These are phyloP conservation scores for Zoysia pacifica DNA, from an alignment of 176 grass and related monocot genomes.

Conservation along the genomic window DNA sequence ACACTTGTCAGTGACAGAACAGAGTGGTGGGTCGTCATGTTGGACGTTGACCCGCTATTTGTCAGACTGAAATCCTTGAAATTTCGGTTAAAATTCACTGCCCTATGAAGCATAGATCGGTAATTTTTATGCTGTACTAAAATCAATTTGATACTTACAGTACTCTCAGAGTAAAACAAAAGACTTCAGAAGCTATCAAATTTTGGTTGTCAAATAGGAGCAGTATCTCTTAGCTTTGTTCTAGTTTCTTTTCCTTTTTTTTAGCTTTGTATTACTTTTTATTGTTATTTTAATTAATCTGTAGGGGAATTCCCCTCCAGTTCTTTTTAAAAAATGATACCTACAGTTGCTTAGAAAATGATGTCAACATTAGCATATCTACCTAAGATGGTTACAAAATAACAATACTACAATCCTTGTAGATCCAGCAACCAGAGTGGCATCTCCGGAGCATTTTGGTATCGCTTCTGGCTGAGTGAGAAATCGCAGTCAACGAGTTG, in stretches of 20 bases:
- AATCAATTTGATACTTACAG: not conserved
- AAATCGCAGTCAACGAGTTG: not conserved
- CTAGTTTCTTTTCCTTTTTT: no score
- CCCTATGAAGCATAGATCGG: not conserved
- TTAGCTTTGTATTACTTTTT: no score
- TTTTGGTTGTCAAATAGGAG: no score
- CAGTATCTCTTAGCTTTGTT: no score
- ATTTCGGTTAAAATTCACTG: not conserved
- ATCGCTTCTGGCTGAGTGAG: not conserved
- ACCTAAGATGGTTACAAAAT: not conserved
- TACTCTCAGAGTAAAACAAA: no score
- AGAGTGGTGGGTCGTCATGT: not conserved
- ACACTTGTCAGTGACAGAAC: not conserved
- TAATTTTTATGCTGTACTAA: not conserved
- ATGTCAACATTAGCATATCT: no score
- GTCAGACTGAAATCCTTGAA: not conserved
- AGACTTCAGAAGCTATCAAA: no score
- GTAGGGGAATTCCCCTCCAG: no score
- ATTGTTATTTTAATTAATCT: no score
- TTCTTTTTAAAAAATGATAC: no score
- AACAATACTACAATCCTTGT: not conserved
- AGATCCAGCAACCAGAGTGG: slow-evolving; percentile 6
- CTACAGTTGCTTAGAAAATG: no score
- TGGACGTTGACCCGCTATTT: not conserved
- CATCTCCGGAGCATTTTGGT: not conserved